Base-by-base conservation (phyloP, 176 grass and related monocot species). In the Carex myosuroides region DNA sequence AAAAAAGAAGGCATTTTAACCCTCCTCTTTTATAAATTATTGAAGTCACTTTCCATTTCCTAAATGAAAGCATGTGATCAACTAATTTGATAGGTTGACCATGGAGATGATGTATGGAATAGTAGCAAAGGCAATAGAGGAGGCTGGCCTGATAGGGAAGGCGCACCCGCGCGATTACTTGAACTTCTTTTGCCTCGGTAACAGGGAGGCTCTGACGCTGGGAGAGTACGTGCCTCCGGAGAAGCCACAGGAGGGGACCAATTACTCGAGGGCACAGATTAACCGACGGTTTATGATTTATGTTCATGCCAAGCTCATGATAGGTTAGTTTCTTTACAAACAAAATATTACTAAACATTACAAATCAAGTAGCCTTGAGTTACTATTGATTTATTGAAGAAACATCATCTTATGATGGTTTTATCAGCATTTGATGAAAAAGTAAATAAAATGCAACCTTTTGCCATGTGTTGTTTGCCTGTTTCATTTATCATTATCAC, bases 101-200 rank as follows among this genome's bases (percentile, higher is more conserved):
- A 62, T 95, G 65, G 88, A 95, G 20, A 95, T 95, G 93, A 95
- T 95, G 93, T 95, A 92, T 80, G 70, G 85, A 21, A 85, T 93
- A 55, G 83, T 98, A 42, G 79, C 73, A 44, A 41, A 83, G 75
- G 95, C 92, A 26, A 98, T 98, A 76, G 89, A 91, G 57, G 92
- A 91, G 8, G 84, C 82, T 21, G 92, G 91, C n/a, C 8, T 95
- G 13, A 79, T 62, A 16, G 95, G 95, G 5, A 84, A 78, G 75
- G 95, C n/a, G 14, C 92, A 93, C 67, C 95, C 95, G 3, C 70
- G 89, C 64, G 95, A 98, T 76, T 98, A 91, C 85, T 91, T 98
- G 87, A 98, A 98, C 85, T 98, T 98, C 83, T 98, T 94, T 85
- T 94, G 92, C 71, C 82, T 98, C 35, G 95, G 95, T 29, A 98